Base-by-base conservation (phyloP, 306 rosid genomes). In the Bauhinia variegata region DNA sequence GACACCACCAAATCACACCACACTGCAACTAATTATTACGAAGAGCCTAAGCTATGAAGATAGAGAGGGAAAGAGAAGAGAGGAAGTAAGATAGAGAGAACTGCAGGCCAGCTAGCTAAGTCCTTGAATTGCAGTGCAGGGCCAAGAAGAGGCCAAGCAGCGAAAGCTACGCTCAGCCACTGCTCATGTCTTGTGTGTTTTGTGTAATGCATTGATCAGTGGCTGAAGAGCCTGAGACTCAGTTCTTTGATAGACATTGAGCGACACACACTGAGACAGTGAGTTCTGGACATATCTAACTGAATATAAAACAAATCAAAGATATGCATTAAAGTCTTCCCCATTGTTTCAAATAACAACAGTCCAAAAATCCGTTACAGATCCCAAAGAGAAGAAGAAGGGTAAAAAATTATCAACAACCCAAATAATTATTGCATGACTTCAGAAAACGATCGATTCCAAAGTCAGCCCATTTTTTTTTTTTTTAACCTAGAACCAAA, bases 1-100 rank as follows among this genome's bases (percentile, higher is more conserved):
- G 89, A 87, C 89, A 84, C 54, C 82, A 82, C 91, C 83, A 79
- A 83, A 79, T 86, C 84, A 74, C 83, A 78, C 83, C 87, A 75
- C 78, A 64, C 82, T 78, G 80, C 63, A 36, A 71, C 83, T 73
- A 79, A 84, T 84, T 70, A 88, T 83, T 83, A 78, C 75, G 7
- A 73, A 68, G 56, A 67, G 54, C 57, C n/a, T n/a, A n/a, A n/a
- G n/a, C n/a, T n/a, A n/a, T n/a, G 49, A 36, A 44, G 39, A 47
- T 10, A 53, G 47, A 65, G 38, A 61, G 13, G 37, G 38, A 57
- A 70, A 52, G 37, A 23, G 32, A 47, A 6, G 2, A 4, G 5
- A 10, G 3, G 6, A n/a, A n/a, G n/a, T n/a, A 51, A 39, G 17
- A 34, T 28, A 46, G 71, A 66, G 39, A 47, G 38, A 28, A 49